Evolutionary conservation across 2,329 filamentous ascomycete species (phyloP).

Genomic region (Sporothrix brasiliensis): DNA sequence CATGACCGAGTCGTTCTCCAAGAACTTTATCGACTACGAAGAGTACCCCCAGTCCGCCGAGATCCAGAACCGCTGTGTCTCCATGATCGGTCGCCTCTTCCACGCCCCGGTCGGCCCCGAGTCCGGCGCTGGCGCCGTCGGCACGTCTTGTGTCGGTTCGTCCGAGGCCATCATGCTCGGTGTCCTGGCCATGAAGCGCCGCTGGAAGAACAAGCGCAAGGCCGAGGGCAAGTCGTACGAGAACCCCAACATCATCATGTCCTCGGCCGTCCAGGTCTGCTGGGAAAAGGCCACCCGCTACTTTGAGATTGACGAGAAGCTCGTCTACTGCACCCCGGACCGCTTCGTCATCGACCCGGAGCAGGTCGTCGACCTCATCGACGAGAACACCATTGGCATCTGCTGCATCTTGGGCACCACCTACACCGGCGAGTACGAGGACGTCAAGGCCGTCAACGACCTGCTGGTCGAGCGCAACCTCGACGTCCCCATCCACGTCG

Average conservation of each 20-base stretch:
- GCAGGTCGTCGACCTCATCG: constrained; percentile 62
- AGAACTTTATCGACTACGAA: constrained; percentile 94
- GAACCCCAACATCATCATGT: constrained; percentile 92
- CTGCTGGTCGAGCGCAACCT: constrained; percentile 73
- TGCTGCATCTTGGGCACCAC: constrained; percentile 90
- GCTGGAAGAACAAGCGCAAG: constrained; percentile 84
- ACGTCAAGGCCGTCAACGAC: constrained; percentile 89
- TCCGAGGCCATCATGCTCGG: constrained; percentile 86
- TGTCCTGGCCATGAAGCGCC: constrained; percentile 90
- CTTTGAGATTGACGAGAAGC: constrained; percentile 92
- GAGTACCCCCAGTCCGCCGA: constrained; percentile 80
- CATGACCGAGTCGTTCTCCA: constrained; percentile 88
- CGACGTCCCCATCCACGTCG: constrained; percentile 87
- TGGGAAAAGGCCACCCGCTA: constrained; percentile 93
- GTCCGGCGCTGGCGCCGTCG: constrained; percentile 67
- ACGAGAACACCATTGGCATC: constrained; percentile 83
- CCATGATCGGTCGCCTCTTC: constrained; percentile 89
- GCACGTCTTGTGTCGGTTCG: constrained; percentile 85
- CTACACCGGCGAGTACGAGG: constrained; percentile 95
- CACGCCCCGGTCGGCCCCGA: constrained; percentile 65
- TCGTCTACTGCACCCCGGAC: constrained; percentile 62
- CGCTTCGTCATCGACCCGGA: constrained; percentile 66
- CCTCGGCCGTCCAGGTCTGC: constrained; percentile 91
- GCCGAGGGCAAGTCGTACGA: constrained; percentile 80
- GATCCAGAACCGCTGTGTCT: constrained; percentile 89